Conservation (phyloP, 371 early-diverging fungal species). For the Capniomyces stellatus region DNA sequence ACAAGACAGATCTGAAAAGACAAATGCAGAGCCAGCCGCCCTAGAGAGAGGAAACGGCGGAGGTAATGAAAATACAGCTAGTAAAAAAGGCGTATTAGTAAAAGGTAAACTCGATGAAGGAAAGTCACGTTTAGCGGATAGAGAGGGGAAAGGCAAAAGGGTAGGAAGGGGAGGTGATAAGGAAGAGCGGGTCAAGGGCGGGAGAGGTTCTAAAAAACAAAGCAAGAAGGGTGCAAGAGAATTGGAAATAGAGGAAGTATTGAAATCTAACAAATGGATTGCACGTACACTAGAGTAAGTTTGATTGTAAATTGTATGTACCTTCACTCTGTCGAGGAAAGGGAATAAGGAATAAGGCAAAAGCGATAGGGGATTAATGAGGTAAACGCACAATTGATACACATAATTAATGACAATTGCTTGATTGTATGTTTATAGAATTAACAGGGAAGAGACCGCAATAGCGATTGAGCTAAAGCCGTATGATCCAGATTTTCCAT, state of each 20-base stretch:
- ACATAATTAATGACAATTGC: too few relatives aligned
- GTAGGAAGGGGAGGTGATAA: not conserved
- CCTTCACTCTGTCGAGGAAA: too few relatives aligned
- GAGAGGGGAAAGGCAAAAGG: not conserved
- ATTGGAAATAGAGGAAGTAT: not conserved
- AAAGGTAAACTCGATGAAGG: too few relatives aligned
- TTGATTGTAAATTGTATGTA: too few relatives aligned
- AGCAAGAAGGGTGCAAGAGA: not conserved
- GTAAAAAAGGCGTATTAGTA: too few relatives aligned
- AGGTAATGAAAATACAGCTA: too few relatives aligned
- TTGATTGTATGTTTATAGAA: not conserved
- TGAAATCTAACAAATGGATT: not conserved
- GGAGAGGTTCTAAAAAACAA: not conserved
- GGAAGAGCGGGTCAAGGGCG: not conserved
- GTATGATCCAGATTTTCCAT: constrained; percentile 26
- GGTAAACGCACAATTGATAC: too few relatives aligned
- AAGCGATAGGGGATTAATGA: too few relatives aligned
- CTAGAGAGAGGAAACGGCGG: too few relatives aligned
- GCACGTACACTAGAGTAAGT: not conserved
- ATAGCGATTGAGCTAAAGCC: constrained; percentile 24
- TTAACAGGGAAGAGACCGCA: constrained; percentile 17
- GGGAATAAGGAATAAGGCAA: too few relatives aligned
- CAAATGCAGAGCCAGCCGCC: not conserved
- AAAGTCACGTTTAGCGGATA: not conserved
- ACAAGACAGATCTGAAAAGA: not conserved